phyloP scores from a whole-genome alignment of 805 yeast species.

The Starmerella asiatica region DNA sequence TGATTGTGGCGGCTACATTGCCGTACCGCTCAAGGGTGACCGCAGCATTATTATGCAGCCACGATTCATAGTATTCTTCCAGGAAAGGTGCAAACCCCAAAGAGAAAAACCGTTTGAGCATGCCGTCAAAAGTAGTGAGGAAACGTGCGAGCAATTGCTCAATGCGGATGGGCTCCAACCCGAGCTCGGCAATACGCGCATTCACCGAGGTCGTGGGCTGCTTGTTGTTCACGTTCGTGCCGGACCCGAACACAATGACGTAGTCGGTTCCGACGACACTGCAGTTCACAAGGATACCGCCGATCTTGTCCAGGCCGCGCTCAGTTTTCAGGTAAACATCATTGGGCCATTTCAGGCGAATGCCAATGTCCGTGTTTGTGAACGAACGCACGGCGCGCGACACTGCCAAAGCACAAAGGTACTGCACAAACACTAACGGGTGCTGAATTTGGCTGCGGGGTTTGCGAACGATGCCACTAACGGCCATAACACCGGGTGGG shows the following conservation, averaged over 20 bases:
- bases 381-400: conserved; percentile 62
- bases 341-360: conserved; percentile 91
- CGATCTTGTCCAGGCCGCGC: conserved; percentile 47
- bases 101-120: conserved; percentile 38
- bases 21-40: conserved; percentile 51
- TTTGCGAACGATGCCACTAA: conserved; percentile 54
- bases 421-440: conserved; percentile 73
- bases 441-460: conserved; percentile 37
- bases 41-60: conserved; percentile 72
- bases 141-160: conserved; percentile 53
- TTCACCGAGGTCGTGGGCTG: conserved; percentile 89
- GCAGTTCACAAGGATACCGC: conserved; percentile 77
- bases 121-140: conserved; percentile 49
- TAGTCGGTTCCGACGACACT: conserved; percentile 48
- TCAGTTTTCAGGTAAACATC: conserved; percentile 53
- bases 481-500: conserved; percentile 83
- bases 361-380: conserved; percentile 64
- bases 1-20: conserved; percentile 45
- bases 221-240: conserved; percentile 68
- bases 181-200: conserved; percentile 48
- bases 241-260: conserved; percentile 69
- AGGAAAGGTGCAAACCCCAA: conserved; percentile 60
- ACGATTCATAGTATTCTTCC: conserved; percentile 57
- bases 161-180: conserved; percentile 35
- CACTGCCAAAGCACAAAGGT: conserved; percentile 67